phyloP scores from a whole-genome alignment of 345 rosid genomes.

The Orychophragmus violaceus region DNA sequence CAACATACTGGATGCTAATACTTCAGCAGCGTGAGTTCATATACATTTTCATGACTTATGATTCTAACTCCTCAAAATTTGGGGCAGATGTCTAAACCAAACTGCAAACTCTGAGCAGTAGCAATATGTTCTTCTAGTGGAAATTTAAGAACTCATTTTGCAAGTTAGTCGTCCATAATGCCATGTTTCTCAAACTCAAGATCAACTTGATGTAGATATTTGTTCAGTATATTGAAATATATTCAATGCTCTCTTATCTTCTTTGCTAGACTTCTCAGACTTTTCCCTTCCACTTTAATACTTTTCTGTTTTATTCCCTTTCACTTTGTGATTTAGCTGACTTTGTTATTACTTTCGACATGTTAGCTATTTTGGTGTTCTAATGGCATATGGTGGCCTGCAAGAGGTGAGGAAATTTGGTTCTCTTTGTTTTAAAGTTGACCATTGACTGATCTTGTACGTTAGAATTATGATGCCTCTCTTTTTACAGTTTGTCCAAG shows the following conservation, averaged over 20 bases:
- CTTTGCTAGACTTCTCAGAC: not conserved
- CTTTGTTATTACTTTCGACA: not conserved
- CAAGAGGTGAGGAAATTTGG: slow-evolving; percentile 65
- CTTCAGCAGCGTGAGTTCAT: slow-evolving; percentile 50
- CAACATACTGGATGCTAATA: slow-evolving; percentile 41
- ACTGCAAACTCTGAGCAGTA: not conserved
- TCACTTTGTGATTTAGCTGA: slow-evolving; percentile 24
- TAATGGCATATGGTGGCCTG: slow-evolving; percentile 81
- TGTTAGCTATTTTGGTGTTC: slow-evolving; percentile 80
- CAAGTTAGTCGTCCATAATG: slow-evolving; percentile 10
- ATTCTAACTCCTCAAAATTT: not conserved
- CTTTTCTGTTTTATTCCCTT: slow-evolving; percentile 9
- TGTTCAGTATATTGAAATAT: slow-evolving; percentile 5
- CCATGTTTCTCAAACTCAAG: slow-evolving; percentile 7
- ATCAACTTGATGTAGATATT: not conserved
- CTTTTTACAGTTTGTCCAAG: slow-evolving; percentile 59
- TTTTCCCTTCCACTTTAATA: not conserved
- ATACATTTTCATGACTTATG: slow-evolving; percentile 14
- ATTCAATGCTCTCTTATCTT: slow-evolving; percentile 1
- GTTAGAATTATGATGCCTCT: not conserved
- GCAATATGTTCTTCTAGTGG: slow-evolving; percentile 1
- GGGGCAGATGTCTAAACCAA: slow-evolving; percentile 12
- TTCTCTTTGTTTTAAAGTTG: slow-evolving; percentile 11
- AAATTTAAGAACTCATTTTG: slow-evolving; percentile 2
- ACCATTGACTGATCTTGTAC: not conserved